These are phyloP conservation scores for Prunus salicina DNA, from an alignment of 306 rosid species.

Conservation along the genomic window DNA sequence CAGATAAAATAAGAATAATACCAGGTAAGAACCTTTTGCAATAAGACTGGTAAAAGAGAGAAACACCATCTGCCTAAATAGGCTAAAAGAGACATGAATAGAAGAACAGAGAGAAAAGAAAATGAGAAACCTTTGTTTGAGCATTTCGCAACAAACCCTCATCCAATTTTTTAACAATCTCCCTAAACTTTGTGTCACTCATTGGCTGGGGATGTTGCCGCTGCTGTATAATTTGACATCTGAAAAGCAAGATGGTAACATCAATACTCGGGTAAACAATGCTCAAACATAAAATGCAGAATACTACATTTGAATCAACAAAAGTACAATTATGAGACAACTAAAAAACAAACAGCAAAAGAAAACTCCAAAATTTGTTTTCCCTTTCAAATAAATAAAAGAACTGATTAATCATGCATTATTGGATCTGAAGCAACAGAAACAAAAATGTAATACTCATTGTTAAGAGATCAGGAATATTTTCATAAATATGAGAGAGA, in stretches of 20 bases:
- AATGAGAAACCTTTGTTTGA: conserved; percentile 49
- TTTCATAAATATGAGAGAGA: no score
- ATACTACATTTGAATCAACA: neutral
- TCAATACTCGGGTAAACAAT: conserved; percentile 8
- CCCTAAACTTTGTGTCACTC: conserved; percentile 52
- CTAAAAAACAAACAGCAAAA: neutral
- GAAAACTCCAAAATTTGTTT: neutral
- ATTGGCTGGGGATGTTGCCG: conserved; percentile 33
- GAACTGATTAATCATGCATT: no score
- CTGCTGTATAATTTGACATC: conserved; percentile 45
- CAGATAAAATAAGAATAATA: neutral
- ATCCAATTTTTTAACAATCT: conserved; percentile 77
- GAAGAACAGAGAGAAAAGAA: neutral
- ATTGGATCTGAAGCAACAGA: no score
- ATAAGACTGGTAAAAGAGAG: neutral
- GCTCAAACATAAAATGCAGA: neutral
- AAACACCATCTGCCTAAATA: conserved; percentile 1
- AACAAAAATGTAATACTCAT: no score
- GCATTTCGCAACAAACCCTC: conserved; percentile 70
- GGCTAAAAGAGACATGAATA: conserved; percentile 1
- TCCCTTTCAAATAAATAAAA: neutral
- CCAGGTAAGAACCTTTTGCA: neutral
- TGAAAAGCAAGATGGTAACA: conserved; percentile 34
- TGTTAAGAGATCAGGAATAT: no score
- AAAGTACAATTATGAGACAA: neutral